These are phyloP conservation scores for Simmondsia chinensis DNA, from an alignment of 148 eudicot genomes.

Conservation along the genomic window DNA sequence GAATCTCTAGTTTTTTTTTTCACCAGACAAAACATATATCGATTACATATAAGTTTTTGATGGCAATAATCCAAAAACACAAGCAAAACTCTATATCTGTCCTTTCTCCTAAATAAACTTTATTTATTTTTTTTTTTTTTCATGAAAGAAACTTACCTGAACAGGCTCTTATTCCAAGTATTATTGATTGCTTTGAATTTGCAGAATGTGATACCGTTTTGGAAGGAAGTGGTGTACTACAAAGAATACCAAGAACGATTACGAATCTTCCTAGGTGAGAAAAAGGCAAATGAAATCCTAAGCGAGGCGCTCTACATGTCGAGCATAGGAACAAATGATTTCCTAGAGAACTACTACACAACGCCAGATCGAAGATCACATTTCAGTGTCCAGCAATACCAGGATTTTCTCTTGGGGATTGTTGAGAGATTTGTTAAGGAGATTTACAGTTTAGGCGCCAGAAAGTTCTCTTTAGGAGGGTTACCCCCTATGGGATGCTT, in stretches of 20 bases:
- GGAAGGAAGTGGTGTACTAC: slow-evolving; percentile 70
- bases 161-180: background rate
- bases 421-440: slow-evolving; percentile 26
- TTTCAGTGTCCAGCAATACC: slow-evolving; percentile 26
- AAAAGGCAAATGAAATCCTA: slow-evolving; percentile 36
- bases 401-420: slow-evolving; percentile 27
- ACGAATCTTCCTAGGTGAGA: slow-evolving; percentile 28
- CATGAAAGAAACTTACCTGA: too few species aligned
- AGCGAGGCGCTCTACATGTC: slow-evolving; percentile 38
- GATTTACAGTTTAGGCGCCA: slow-evolving; percentile 41
- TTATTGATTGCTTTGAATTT: background rate
- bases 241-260: slow-evolving; percentile 54
- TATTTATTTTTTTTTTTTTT: too few species aligned
- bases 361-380: slow-evolving; percentile 20
- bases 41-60: too few species aligned
- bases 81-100: too few species aligned
- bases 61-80: too few species aligned
- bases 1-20: too few species aligned
- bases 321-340: slow-evolving; percentile 83
- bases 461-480: slow-evolving; percentile 47
- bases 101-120: too few species aligned
- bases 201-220: slow-evolving; percentile 75
- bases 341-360: slow-evolving; percentile 70
- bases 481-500: slow-evolving; percentile 73
- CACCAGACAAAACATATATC: too few species aligned